A percentile compares a stretch with the other conserved stretches of the same genome.
phyloP scores from a whole-genome alignment of 768 basidiomycete species.

The Pleurotus ostreatus region DNA sequence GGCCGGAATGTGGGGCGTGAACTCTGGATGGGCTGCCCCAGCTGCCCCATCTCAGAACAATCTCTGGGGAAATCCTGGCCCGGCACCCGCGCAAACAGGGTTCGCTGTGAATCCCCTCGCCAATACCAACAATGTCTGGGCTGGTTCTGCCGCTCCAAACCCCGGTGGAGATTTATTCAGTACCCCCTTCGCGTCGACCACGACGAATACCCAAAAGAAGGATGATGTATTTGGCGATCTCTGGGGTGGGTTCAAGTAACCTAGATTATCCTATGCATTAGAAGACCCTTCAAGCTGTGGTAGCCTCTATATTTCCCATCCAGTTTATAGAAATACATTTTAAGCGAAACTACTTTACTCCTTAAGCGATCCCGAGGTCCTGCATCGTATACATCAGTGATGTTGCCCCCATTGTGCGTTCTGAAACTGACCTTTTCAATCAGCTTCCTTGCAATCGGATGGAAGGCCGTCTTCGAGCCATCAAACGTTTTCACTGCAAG shows the following conservation, averaged over 20 bases:
- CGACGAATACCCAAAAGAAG: constrained; percentile 44
- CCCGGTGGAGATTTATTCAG: constrained; percentile 30
- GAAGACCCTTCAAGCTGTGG: background rate
- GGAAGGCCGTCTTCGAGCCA: constrained; percentile 50
- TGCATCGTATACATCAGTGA: background rate
- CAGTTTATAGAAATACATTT: constrained; percentile 8
- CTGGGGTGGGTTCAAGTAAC: constrained; percentile 80
- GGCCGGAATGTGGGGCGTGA: constrained; percentile 60
- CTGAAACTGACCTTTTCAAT: constrained; percentile 62
- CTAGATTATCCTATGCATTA: background rate
- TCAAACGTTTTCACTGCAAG: constrained; percentile 52
- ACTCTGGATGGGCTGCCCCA: constrained; percentile 56
- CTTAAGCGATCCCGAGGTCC: constrained; percentile 11
- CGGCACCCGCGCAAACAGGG: constrained; percentile 20
- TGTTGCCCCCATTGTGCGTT: background rate
- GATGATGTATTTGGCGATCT: constrained; percentile 82
- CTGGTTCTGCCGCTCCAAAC: constrained; percentile 28
- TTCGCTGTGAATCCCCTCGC: constrained; percentile 1
- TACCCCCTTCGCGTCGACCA: constrained; percentile 23
- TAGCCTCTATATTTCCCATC: background rate
- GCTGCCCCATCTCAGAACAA: constrained; percentile 32
- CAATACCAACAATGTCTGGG: constrained; percentile 59
- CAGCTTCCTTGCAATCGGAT: constrained; percentile 71
- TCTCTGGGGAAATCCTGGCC: constrained; percentile 31
- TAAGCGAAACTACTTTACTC: background rate